Evolutionary conservation across 768 basidiomycete species (phyloP).

Genomic region (Amanita molliuscula): DNA sequence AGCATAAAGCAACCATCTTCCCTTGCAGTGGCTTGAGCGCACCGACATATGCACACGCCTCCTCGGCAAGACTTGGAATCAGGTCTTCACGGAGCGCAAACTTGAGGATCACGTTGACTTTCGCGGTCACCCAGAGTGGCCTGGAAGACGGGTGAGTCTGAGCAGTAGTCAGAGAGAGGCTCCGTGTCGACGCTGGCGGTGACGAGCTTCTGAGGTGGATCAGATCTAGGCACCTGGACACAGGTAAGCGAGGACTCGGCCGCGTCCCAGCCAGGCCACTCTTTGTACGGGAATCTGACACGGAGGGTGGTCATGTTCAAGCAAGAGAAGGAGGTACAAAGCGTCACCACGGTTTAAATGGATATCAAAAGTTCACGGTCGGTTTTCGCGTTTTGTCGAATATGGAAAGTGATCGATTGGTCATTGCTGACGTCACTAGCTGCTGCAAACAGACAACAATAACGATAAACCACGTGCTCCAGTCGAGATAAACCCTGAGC

Average conservation of each 20-base stretch:
- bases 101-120: constrained; percentile 20
- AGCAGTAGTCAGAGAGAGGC: constrained; percentile 22
- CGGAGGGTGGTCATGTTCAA: constrained; percentile 16
- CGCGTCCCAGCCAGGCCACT: constrained; percentile 27
- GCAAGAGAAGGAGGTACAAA: too few relatives aligned
- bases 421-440: not conserved
- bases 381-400: not conserved
- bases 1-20: constrained; percentile 19
- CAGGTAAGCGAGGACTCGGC: too few relatives aligned
- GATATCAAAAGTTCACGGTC: too few relatives aligned
- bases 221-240: constrained; percentile 7
- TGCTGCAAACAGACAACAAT: not conserved
- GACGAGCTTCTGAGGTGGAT: constrained; percentile 9
- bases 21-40: constrained; percentile 23
- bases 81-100: constrained; percentile 30
- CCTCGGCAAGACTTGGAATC: constrained; percentile 21
- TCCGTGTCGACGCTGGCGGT: constrained; percentile 22
- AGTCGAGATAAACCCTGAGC: not conserved
- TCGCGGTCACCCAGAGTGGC: constrained; percentile 14
- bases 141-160: constrained; percentile 28
- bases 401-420: constrained; percentile 2
- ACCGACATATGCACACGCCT: constrained; percentile 22
- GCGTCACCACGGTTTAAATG: not conserved
- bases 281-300: constrained; percentile 21
- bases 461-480: too few relatives aligned